Percentiles rank a stretch among this genome's conserved stretches.
phyloP scores from a whole-genome alignment of 768 basidiomycete genomes.

The Porpolomopsis calyptriformis region DNA sequence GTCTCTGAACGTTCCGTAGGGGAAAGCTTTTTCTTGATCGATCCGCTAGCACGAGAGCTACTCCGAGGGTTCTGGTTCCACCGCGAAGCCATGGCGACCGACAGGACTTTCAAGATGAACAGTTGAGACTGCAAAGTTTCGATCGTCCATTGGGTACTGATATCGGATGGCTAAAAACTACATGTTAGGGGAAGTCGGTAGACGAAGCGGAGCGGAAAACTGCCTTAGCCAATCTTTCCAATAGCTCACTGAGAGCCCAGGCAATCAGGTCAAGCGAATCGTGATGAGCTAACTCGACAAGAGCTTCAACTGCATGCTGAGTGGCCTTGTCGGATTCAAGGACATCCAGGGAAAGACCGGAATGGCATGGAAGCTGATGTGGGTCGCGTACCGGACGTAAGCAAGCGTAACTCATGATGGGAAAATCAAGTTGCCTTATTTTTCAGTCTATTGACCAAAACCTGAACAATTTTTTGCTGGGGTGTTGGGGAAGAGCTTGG shows the following conservation, averaged over 20 bases:
- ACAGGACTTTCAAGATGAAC: constrained; percentile 73
- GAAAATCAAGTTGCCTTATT: constrained; percentile 43
- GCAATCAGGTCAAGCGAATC: constrained; percentile 76
- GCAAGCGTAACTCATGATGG: constrained; percentile 1
- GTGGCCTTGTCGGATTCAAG: constrained; percentile 71
- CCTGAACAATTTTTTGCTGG: constrained; percentile 75
- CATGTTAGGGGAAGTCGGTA: constrained; percentile 10
- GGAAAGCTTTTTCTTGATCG: constrained; percentile 24
- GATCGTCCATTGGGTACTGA: constrained; percentile 41
- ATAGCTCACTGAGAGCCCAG: constrained; percentile 62
- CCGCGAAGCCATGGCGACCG: constrained; percentile 66
- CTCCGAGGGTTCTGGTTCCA: constrained; percentile 46
- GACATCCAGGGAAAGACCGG: constrained; percentile 60
- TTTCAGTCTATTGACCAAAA: constrained; percentile 69
- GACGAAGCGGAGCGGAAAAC: constrained; percentile 8
- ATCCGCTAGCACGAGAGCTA: constrained; percentile 30
- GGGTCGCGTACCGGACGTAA: constrained; percentile 5
- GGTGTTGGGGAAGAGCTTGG: constrained; percentile 38
- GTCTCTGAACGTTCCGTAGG: constrained; percentile 31
- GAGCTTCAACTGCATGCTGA: constrained; percentile 63
- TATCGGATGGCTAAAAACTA: constrained; percentile 39
- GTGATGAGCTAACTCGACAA: constrained; percentile 60
- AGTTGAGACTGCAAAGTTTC: constrained; percentile 81
- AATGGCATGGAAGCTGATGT: constrained; percentile 71
- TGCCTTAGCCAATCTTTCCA: constrained; percentile 74